phyloP scores from a whole-genome alignment of 257 asterid species.

The Plectranthus barbatus region DNA sequence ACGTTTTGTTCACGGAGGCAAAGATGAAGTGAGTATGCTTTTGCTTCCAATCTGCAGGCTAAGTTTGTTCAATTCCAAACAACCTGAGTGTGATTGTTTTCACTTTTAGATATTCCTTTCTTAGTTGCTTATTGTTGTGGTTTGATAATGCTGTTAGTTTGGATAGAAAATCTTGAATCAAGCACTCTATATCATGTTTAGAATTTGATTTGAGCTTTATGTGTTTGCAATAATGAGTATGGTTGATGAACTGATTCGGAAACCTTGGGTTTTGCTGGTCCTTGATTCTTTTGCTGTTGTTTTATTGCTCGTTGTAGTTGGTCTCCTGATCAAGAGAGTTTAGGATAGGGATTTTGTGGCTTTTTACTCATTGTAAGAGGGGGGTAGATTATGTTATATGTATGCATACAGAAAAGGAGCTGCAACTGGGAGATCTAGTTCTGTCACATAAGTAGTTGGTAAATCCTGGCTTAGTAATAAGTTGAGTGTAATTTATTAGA shows the following conservation, averaged over 20 bases:
- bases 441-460: too few species aligned
- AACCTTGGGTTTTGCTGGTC: not conserved
- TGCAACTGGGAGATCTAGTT: too few species aligned
- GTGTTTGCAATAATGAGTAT: not conserved
- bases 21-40: slow-evolving; percentile 55
- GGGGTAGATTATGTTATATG: not conserved
- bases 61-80: not conserved
- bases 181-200: not conserved
- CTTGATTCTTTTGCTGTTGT: not conserved
- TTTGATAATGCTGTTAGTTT: slow-evolving; percentile 1
- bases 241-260: not conserved
- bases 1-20: slow-evolving; percentile 60
- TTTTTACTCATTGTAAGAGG: not conserved
- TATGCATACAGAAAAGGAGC: not conserved
- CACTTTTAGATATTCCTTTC: too few species aligned
- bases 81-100: too few species aligned
- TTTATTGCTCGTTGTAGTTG: not conserved
- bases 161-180: not conserved
- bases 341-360: not conserved
- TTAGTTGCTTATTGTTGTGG: not conserved
- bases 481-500: not conserved
- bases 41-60: not conserved
- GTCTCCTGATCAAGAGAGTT: not conserved
- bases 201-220: not conserved
- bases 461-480: too few species aligned